Evolutionary conservation across 176 grass and related monocot species (phyloP).

Genomic region (Areca catechu): DNA sequence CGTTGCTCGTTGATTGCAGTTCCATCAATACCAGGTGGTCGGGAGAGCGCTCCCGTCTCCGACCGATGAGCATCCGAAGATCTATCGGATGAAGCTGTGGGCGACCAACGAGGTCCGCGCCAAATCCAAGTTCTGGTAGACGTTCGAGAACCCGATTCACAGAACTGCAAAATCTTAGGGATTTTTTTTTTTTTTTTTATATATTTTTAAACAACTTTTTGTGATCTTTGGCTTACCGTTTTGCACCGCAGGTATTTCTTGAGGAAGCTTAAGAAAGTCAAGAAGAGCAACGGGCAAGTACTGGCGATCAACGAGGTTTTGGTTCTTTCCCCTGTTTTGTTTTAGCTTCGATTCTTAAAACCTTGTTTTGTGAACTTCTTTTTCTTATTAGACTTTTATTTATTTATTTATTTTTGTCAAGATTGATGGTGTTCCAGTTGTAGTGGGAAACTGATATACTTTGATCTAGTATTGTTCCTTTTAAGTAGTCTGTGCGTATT

Average conservation of each 20-base stretch:
- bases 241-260: conserved; percentile 49
- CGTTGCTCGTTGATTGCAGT: conserved; percentile 12
- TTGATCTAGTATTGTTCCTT: too few relatives aligned
- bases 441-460: too few relatives aligned
- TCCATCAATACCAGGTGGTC: conserved; percentile 91
- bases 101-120: conserved; percentile 76
- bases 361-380: too few relatives aligned
- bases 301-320: conserved; percentile 66
- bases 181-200: too few relatives aligned
- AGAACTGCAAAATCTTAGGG: too few relatives aligned
- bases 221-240: not conserved
- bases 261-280: conserved; percentile 84
- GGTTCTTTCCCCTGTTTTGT: not conserved
- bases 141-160: too few relatives aligned
- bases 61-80: conserved; percentile 72
- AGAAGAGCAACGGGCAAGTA: conserved; percentile 88
- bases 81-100: conserved; percentile 90
- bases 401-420: too few relatives aligned
- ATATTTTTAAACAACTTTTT: not conserved
- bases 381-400: too few relatives aligned
- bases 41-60: conserved; percentile 56
- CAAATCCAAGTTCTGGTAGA: conserved; percentile 80
- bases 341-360: too few relatives aligned
- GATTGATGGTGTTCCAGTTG: too few relatives aligned
- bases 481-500: too few relatives aligned